Conservation (phyloP, 2,329 filamentous ascomycete species). For the Xylaria multiplex region DNA sequence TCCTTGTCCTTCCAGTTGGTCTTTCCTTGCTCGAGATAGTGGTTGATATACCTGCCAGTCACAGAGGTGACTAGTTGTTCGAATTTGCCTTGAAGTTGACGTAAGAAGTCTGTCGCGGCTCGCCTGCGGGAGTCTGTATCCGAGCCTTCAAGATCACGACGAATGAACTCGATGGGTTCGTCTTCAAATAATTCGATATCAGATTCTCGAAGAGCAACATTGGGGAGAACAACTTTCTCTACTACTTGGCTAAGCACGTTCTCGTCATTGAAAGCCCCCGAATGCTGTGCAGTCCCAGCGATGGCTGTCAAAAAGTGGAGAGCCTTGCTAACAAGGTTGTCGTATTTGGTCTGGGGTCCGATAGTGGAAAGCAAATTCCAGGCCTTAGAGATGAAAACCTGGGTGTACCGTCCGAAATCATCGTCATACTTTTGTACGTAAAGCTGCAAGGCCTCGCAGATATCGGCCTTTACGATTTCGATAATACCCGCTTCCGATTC, state of each 20-base stretch:
- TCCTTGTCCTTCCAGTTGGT: constrained; percentile 97
- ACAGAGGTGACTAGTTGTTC: constrained; percentile 85
- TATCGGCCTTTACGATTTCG: constrained; percentile 90
- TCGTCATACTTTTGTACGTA: constrained; percentile 97
- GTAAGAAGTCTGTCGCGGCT: constrained; percentile 93
- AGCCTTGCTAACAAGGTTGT: constrained; percentile 92
- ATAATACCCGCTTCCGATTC: constrained; percentile 87
- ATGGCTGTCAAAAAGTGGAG: constrained; percentile 94
- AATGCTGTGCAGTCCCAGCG: constrained; percentile 79
- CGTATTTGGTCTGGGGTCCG: constrained; percentile 89
- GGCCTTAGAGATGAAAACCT: constrained; percentile 86
- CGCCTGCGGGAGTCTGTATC: constrained; percentile 93
- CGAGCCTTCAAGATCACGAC: constrained; percentile 92
- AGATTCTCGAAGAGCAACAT: constrained; percentile 89
- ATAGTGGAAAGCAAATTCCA: constrained; percentile 92
- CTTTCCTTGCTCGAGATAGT: constrained; percentile 83
- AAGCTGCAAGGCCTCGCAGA: constrained; percentile 88
- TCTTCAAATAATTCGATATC: constrained; percentile 98
- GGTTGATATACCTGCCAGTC: constrained; percentile 86
- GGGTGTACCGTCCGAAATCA: constrained; percentile 82
- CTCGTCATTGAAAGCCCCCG: constrained; percentile 85
- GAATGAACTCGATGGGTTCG: constrained; percentile 98
- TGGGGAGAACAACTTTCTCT: constrained; percentile 94
- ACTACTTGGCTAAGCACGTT: constrained; percentile 85
- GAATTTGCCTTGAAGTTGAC: constrained; percentile 88